Percentiles rank a stretch among this genome's conserved stretches.
phyloP scores from a whole-genome alignment of 495 filamentous ascomycete species.

The Trypethelium eluteriae region DNA sequence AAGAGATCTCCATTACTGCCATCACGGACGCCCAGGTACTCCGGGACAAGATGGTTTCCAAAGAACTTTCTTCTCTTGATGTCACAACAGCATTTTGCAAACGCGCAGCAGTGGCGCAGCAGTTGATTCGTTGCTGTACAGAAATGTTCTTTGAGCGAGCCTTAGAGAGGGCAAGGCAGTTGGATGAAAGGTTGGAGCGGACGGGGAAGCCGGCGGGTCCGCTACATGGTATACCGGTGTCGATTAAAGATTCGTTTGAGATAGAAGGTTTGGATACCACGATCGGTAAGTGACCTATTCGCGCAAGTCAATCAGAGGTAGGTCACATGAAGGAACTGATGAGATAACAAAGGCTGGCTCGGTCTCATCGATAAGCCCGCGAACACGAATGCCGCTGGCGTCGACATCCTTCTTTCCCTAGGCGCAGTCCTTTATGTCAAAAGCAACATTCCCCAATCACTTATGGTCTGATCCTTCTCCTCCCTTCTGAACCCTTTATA shows the following conservation, averaged over 20 bases:
- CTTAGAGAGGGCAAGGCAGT: conserved; percentile 35
- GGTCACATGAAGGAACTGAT: no score
- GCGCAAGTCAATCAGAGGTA: no score
- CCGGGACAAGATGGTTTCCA: conserved; percentile 30
- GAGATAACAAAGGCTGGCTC: conserved; percentile 16
- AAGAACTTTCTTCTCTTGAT: conserved; percentile 36
- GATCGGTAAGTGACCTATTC: conserved; percentile 9
- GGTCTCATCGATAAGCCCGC: conserved; percentile 24
- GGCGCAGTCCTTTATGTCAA: conserved; percentile 48
- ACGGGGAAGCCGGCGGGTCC: conserved; percentile 36
- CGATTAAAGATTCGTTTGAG: conserved; percentile 38
- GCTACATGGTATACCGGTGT: conserved; percentile 41
- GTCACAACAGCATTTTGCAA: conserved; percentile 46
- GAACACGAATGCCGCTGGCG: conserved; percentile 16
- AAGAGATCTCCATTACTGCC: conserved; percentile 48
- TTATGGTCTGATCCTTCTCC: conserved; percentile 36
- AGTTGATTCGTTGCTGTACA: conserved; percentile 36
- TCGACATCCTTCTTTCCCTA: conserved; percentile 36
- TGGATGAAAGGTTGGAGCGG: conserved; percentile 39
- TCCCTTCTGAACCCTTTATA: conserved; percentile 18
- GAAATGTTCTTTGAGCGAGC: conserved; percentile 39
- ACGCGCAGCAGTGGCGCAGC: conserved; percentile 40
- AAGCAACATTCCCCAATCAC: conserved; percentile 50
- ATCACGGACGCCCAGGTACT: conserved; percentile 44
- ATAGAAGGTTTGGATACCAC: conserved; percentile 26